Conservation (phyloP, 1,284 basidiomycete genomes). For the Heterobasidion parviporum region DNA sequence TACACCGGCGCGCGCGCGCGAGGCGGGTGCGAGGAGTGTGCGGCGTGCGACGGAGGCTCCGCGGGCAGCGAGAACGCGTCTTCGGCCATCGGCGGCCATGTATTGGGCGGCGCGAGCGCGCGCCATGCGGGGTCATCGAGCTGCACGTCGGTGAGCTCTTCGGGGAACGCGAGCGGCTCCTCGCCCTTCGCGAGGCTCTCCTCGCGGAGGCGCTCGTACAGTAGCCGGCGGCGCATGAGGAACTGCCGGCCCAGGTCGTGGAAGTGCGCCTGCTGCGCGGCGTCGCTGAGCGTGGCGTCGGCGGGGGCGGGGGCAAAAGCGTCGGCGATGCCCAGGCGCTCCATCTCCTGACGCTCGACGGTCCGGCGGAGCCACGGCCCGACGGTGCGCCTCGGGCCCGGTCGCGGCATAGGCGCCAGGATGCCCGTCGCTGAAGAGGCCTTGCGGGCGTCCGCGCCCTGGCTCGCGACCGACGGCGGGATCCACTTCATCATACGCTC, state of each 20-base stretch:
- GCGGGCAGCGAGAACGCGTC: background rate
- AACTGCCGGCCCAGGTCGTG: slow-evolving; percentile 4
- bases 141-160: slow-evolving; percentile 7
- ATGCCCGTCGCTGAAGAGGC: too few relatives aligned
- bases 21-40: too few relatives aligned
- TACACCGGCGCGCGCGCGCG: too few relatives aligned
- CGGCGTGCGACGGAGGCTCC: too few relatives aligned
- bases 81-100: background rate
- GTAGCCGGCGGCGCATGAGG: slow-evolving; percentile 9
- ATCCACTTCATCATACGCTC: too few relatives aligned
- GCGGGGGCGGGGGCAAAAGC: slow-evolving; percentile 4
- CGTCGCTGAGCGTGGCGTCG: background rate
- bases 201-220: slow-evolving; percentile 9
- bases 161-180: slow-evolving; percentile 3
- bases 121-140: slow-evolving; percentile 6
- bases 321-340: slow-evolving; percentile 6
- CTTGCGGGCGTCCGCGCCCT: too few relatives aligned
- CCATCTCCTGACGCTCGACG: slow-evolving; percentile 1
- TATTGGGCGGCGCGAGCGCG: background rate
- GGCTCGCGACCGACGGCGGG: too few relatives aligned
- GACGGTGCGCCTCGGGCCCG: background rate
- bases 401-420: background rate
- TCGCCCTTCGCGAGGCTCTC: slow-evolving; percentile 9
- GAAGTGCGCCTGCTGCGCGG: background rate
- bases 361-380: background rate